Base-by-base conservation (phyloP, 768 basidiomycete genomes). In the Rhodosporidiobolus sp. region DNA sequence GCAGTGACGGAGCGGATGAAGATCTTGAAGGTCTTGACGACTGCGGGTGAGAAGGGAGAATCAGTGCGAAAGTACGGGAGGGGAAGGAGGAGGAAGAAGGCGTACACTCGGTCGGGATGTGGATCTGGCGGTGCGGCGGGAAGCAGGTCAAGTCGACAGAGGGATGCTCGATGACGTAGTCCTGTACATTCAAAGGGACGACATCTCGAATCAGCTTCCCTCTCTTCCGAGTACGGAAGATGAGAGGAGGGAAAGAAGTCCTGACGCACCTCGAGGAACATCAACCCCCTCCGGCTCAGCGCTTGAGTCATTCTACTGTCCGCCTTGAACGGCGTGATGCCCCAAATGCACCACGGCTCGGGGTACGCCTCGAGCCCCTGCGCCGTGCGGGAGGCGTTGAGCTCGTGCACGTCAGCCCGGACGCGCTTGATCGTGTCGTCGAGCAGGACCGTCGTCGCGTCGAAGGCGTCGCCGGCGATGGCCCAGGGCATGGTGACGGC, bases 401-500 rank as follows among this genome's bases (percentile, higher is more conserved):
- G 28, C 26, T n/a, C 14, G 32, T 17, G 35, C 14, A 69, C 20
- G 48, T 69, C 67, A 12, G 11, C 20, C 1, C 61, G 52, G 46
- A 56, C 19, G 19, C 55, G 67, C 54, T 56, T 62, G 61, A 69
- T 35, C 19, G 61, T 55, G n/a, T 69, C 52, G 52, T 69, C 67
- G 28, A 56, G 12, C 10, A 69, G 61, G 38, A 62, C 48, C 14
- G 67, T 69, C 32, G 67, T 69, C 19, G 67, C 67, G 53, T 69
- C 67, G 28, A 69, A 69, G 24, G 67, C 60, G 28, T 69, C 67
- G 38, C 67, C 67, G 11, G 67, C 32, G 46, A 60, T 48, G 14
- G 49, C 45, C 61, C 67, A 69, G 11, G 67, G 67, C 67, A 69
- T 69, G 8, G 52, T 60, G 45, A 69, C 67, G 16, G 67, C 67